These are phyloP conservation scores for Tardiomyces blankii DNA, from an alignment of 1,139 yeast species.

Conservation along the genomic window DNA sequence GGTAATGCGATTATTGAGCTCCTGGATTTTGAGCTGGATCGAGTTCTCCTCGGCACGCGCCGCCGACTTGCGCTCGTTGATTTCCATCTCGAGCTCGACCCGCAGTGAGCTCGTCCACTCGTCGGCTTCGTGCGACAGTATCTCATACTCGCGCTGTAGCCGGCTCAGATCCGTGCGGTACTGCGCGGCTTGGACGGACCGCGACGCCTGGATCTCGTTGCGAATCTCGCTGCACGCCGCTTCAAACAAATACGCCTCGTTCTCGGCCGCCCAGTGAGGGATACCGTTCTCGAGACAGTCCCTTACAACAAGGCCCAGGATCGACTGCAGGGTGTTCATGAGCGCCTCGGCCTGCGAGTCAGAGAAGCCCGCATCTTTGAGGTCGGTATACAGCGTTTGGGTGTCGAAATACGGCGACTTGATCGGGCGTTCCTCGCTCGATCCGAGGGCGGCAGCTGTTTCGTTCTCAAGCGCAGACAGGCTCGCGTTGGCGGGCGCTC, in stretches of 20 bases:
- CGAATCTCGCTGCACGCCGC: conserved; percentile 86
- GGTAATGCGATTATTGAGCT: conserved; percentile 74
- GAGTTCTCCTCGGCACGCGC: conserved; percentile 68
- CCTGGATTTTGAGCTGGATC: conserved; percentile 65
- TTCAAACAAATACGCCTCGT: conserved; percentile 78
- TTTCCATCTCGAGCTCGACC: conserved; percentile 73
- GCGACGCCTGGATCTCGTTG: conserved; percentile 63
- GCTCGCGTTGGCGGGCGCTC: too few species aligned
- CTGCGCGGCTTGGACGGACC: conserved; percentile 64
- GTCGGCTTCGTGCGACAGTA: conserved; percentile 66
- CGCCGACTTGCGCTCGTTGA: conserved; percentile 79
- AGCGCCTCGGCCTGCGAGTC: conserved; percentile 29
- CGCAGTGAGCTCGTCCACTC: conserved; percentile 54
- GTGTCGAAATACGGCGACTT: conserved; percentile 27
- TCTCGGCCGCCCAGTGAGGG: conserved; percentile 64
- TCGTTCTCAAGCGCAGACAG: too few species aligned
- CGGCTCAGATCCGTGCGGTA: conserved; percentile 55
- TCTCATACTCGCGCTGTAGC: conserved; percentile 60
- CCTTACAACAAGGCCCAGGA: conserved; percentile 34
- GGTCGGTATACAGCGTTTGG: conserved; percentile 25
- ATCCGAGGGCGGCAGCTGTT: too few species aligned
- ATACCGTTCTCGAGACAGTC: conserved; percentile 49
- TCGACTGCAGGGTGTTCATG: conserved; percentile 27
- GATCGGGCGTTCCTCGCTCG: not conserved
- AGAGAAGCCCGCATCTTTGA: conserved; percentile 29